These are phyloP conservation scores for Trichoderma hamatum DNA, from an alignment of 2,329 filamentous ascomycete genomes.

Conservation along the genomic window DNA sequence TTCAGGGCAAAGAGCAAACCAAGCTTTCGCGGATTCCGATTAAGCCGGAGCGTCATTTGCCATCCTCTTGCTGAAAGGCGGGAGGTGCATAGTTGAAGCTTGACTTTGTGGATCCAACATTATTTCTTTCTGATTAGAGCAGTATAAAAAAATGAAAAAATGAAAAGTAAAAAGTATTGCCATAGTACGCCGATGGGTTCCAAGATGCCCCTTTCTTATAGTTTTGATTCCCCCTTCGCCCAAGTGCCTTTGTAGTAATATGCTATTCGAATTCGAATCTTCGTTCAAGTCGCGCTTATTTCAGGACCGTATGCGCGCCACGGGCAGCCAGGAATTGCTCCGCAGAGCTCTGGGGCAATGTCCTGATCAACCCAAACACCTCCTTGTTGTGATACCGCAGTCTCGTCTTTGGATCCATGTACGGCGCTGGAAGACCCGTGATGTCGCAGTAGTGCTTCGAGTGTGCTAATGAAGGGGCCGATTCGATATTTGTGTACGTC, in stretches of 20 bases:
- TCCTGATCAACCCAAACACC: slow-evolving; percentile 81
- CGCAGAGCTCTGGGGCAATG: slow-evolving; percentile 76
- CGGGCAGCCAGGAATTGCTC: slow-evolving; percentile 89
- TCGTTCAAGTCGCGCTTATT: slow-evolving; percentile 56
- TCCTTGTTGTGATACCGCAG: slow-evolving; percentile 92
- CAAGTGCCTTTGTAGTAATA: not conserved
- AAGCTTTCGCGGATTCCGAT: slow-evolving; percentile 70
- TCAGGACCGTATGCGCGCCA: slow-evolving; percentile 90
- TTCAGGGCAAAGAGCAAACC: slow-evolving; percentile 76
- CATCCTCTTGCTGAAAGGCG: slow-evolving; percentile 77
- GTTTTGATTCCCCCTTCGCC: not conserved
- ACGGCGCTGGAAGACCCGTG: slow-evolving; percentile 87
- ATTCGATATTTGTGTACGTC: slow-evolving; percentile 97
- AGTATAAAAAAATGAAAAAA: not conserved
- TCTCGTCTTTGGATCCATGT: slow-evolving; percentile 92
- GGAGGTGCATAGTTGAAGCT: slow-evolving; percentile 85
- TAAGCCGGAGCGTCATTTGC: slow-evolving; percentile 98
- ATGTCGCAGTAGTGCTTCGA: slow-evolving; percentile 94
- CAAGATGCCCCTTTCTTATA: not conserved
- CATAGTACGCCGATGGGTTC: slow-evolving; percentile 1
- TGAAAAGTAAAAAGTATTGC: not conserved
- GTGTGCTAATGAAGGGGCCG: slow-evolving; percentile 82
- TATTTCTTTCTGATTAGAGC: slow-evolving; percentile 19
- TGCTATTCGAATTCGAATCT: not conserved
- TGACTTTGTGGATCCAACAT: slow-evolving; percentile 94